Conservation (phyloP, 2,329 filamentous ascomycete genomes). For the Microdochium nivale region DNA sequence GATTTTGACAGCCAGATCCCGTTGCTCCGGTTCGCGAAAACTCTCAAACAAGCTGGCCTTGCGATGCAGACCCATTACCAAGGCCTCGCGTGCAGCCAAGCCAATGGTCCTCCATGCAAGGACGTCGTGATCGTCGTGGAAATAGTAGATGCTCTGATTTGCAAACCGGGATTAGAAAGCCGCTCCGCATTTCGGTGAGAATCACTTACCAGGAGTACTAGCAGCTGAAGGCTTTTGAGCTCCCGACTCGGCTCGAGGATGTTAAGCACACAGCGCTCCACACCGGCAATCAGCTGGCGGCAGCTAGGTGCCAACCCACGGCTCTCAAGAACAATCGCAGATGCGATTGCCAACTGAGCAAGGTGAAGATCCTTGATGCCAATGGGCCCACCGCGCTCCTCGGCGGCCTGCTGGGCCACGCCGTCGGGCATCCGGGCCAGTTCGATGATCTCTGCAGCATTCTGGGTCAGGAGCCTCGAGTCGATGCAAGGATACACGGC, state of each 20-base stretch:
- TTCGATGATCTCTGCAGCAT: constrained; percentile 8
- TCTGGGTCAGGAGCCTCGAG: constrained; percentile 14
- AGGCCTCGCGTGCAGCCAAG: constrained; percentile 32
- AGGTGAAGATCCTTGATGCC: constrained; percentile 21
- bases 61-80: constrained; percentile 40
- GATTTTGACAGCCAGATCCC: constrained; percentile 24
- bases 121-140: constrained; percentile 38
- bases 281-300: constrained; percentile 17
- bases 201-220: constrained; percentile 20
- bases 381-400: constrained; percentile 2
- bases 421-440: background rate
- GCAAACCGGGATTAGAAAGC: background rate
- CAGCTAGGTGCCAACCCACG: constrained; percentile 20
- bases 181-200: too few species aligned
- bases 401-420: background rate
- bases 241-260: constrained; percentile 11
- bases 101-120: constrained; percentile 39
- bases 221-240: constrained; percentile 22
- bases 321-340: constrained; percentile 20
- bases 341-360: constrained; percentile 24
- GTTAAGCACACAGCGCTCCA: constrained; percentile 17
- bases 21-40: constrained; percentile 12
- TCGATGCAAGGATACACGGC: constrained; percentile 25
- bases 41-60: constrained; percentile 25
- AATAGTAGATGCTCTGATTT: constrained; percentile 25